Evolutionary conservation across 1,139 yeast genomes (phyloP).

Genomic region (Geotrichum phurueaensis): DNA sequence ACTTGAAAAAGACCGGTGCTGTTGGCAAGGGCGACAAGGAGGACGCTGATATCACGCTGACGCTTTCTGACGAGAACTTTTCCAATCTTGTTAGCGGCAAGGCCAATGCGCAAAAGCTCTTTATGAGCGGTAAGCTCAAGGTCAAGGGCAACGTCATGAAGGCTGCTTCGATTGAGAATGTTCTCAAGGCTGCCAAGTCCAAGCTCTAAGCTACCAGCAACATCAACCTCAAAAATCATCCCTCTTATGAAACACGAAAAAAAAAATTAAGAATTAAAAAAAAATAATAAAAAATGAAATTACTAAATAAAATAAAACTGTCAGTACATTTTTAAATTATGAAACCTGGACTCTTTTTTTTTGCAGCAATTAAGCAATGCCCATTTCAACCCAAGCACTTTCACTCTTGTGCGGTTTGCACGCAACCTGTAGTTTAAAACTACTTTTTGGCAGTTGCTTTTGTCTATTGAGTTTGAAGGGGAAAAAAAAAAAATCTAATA

Average conservation of each 20-base stretch:
- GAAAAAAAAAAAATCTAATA: too few relatives aligned
- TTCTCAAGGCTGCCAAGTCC: constrained; percentile 58
- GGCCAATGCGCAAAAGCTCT: constrained; percentile 78
- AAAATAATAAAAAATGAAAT: not conserved
- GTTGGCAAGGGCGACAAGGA: constrained; percentile 42
- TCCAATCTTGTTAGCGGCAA: constrained; percentile 68
- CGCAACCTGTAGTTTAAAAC: not conserved
- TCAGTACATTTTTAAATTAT: not conserved
- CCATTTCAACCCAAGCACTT: not conserved
- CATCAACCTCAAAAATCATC: not conserved
- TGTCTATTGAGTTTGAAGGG: not conserved
- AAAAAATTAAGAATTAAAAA: not conserved
- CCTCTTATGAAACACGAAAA: not conserved
- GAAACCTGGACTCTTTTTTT: too few relatives aligned
- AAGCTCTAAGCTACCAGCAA: constrained; percentile 37
- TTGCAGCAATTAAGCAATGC: not conserved
- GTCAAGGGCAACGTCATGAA: constrained; percentile 87
- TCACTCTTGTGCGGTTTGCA: not conserved
- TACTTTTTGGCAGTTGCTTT: not conserved
- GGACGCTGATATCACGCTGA: constrained; percentile 61
- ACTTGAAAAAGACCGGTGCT: constrained; percentile 59
- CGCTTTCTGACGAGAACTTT: constrained; percentile 54
- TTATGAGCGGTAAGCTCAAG: constrained; percentile 78
- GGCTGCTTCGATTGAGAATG: constrained; percentile 71
- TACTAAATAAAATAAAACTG: not conserved